These are phyloP conservation scores for Skeletonema marinoi DNA, from an alignment of 108 stramenopile genomes.

Conservation along the genomic window DNA sequence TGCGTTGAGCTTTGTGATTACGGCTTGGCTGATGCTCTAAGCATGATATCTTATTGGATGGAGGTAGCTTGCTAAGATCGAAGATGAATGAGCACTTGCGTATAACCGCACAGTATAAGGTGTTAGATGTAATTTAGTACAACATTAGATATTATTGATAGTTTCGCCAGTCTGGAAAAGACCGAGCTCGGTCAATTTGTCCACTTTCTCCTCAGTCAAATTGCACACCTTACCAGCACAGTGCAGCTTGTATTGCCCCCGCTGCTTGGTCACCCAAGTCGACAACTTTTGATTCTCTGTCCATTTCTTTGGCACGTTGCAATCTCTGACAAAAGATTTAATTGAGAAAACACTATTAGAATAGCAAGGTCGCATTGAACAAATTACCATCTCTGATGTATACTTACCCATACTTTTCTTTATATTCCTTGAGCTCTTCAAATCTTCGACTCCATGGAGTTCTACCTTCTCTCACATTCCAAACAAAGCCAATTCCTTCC, in stretches of 20 bases:
- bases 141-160: neutral
- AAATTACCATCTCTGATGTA: neutral
- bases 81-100: neutral
- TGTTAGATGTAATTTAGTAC: neutral
- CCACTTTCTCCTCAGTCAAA: neutral
- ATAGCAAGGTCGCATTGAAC: neutral
- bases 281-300: constrained; percentile 20
- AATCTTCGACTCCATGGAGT: constrained; percentile 28
- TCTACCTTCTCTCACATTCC: constrained; percentile 19
- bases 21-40: neutral
- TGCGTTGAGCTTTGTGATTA: neutral
- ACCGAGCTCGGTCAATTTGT: neutral
- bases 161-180: neutral
- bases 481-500: constrained; percentile 24
- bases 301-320: constrained; percentile 27
- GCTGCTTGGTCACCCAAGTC: constrained; percentile 25
- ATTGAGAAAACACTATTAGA: neutral
- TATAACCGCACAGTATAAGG: too few species aligned
- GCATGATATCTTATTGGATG: neutral
- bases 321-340: constrained; percentile 17
- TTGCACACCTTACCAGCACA: neutral
- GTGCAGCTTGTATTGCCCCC: constrained; percentile 3
- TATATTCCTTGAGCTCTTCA: constrained; percentile 28
- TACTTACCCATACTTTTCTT: constrained; percentile 18
- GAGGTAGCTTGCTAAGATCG: neutral